Percentiles rank a stretch among this genome's conserved stretches.
phyloP scores from a whole-genome alignment of 352 stramenopile species.

The Phytopythium montanum region DNA sequence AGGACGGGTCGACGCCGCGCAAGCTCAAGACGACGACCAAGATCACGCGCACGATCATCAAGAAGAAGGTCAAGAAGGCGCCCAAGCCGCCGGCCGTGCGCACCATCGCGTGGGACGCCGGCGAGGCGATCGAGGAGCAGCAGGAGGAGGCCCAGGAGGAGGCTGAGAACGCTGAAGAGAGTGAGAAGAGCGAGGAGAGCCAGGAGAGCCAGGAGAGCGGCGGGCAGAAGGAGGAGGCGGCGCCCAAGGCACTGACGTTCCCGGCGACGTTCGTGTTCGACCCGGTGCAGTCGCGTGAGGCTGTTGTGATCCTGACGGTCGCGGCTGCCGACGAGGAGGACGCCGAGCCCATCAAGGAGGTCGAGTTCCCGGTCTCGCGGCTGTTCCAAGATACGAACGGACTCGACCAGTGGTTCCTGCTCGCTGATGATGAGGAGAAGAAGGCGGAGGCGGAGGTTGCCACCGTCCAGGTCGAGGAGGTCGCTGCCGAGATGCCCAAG shows the following conservation, averaged over 20 bases:
- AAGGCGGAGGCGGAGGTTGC: neutral
- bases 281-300: conserved; percentile 77
- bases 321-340: conserved; percentile 36
- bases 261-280: conserved; percentile 79
- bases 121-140: neutral
- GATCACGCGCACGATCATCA: conserved; percentile 49
- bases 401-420: conserved; percentile 73
- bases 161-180: conserved; percentile 6
- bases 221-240: conserved; percentile 9
- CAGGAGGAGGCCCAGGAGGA: conserved; percentile 1
- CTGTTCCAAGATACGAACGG: conserved; percentile 49
- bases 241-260: conserved; percentile 23
- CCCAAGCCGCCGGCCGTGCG: conserved; percentile 38
- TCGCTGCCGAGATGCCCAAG: conserved; percentile 14
- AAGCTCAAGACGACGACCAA: conserved; percentile 62
- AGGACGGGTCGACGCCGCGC: conserved; percentile 21
- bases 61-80: conserved; percentile 58
- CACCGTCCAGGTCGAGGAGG: conserved; percentile 22
- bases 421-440: conserved; percentile 37
- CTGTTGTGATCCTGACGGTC: conserved; percentile 70
- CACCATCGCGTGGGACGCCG: conserved; percentile 30
- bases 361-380: conserved; percentile 72
- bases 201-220: conserved; percentile 8
- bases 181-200: conserved; percentile 1
- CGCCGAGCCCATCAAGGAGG: conserved; percentile 65